A percentile compares a stretch with the other conserved stretches of the same genome.
These are phyloP conservation scores for Cladosporium austrohemisphaericum DNA, from an alignment of 2,329 filamentous ascomycete species.

Conservation along the genomic window DNA sequence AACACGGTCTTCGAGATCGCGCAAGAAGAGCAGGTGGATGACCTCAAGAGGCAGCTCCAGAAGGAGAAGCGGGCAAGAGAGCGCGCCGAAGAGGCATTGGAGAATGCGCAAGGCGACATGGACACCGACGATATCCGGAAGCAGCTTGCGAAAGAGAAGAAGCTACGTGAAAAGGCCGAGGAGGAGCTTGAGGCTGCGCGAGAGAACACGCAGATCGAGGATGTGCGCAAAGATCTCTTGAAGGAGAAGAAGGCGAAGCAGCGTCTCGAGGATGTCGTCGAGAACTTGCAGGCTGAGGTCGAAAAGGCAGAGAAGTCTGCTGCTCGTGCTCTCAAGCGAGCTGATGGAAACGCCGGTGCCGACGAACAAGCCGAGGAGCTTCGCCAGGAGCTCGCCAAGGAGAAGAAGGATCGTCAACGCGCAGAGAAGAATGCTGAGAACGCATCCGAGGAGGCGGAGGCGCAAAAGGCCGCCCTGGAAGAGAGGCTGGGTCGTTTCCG, in stretches of 20 bases:
- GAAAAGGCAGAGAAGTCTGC: constrained; percentile 32
- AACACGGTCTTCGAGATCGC: constrained; percentile 48
- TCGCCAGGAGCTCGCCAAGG: constrained; percentile 48
- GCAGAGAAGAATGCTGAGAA: constrained; percentile 53
- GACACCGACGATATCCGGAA: constrained; percentile 32
- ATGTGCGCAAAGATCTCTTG: constrained; percentile 31
- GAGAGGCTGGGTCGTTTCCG: constrained; percentile 67
- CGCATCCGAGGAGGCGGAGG: constrained; percentile 58
- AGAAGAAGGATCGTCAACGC: constrained; percentile 51
- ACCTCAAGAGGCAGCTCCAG: constrained; percentile 45
- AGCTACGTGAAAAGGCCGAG: constrained; percentile 31
- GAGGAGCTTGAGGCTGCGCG: constrained; percentile 37
- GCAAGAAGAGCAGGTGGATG: constrained; percentile 40
- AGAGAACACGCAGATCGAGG: constrained; percentile 32
- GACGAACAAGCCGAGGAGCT: constrained; percentile 45
- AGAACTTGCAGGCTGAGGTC: constrained; percentile 30
- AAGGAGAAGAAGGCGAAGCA: constrained; percentile 30
- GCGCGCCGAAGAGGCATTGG: constrained; percentile 37
- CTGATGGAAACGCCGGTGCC: constrained; percentile 40
- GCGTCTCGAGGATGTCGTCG: constrained; percentile 36
- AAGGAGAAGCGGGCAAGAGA: constrained; percentile 45
- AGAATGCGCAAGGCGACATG: constrained; percentile 30
- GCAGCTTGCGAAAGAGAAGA: constrained; percentile 32
- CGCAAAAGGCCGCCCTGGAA: constrained; percentile 62
- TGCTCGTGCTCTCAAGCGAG: constrained; percentile 39